Evolutionary conservation across 371 early-diverging fungal genomes (phyloP), one percentile per base, ranked within the genome.

Genomic region (Rhizopus microsporus): DNA sequence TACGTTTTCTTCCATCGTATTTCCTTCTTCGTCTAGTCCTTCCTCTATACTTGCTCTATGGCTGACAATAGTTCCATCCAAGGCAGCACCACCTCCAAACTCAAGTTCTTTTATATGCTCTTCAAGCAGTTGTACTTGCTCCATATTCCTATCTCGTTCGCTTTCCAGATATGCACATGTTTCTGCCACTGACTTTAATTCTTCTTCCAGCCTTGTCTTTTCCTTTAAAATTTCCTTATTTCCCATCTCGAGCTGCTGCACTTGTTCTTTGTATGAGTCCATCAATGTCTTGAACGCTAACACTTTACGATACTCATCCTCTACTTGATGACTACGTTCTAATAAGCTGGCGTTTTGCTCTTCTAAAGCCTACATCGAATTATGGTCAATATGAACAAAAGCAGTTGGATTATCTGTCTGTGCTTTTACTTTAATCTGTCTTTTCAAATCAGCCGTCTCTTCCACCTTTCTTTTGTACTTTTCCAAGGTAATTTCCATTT

Each of bases 401-500:
- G 37, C 49, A n/a, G 40, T 30, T 29, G n/a, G 31, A 7, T 7
- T 45, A n/a, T 2, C 7, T 44, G 30, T 31, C n/a, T 4, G 31
- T 35, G 2, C 43, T 29, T 38, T 43, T 65, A 83, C 88, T 78
- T 91, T 91, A 57, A 94, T 82, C 62, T 92, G 90, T 50, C 87
- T 80, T 49, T 91, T 82, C 38, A 92, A 53, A 50, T 95, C 96
- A 1, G 83, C 81, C 13, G 82, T 82, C 51, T 96, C 96, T 56
- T 96, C 96, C 15, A 93, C 80, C 52, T 92, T 90, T 62, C 91
- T 85, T 68, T 93, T 94, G 77, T 94, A 98, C 66, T 96, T 96
- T 57, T 95, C 96, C 37, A 94, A 75, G 30, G 89, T 82, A 34
- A 84, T 90, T 66, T 96, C 97, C 35, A 91, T 81, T 72, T 90